phyloP scores from a whole-genome alignment of 441 rosid genomes.

The Pelargonium citronellum region DNA sequence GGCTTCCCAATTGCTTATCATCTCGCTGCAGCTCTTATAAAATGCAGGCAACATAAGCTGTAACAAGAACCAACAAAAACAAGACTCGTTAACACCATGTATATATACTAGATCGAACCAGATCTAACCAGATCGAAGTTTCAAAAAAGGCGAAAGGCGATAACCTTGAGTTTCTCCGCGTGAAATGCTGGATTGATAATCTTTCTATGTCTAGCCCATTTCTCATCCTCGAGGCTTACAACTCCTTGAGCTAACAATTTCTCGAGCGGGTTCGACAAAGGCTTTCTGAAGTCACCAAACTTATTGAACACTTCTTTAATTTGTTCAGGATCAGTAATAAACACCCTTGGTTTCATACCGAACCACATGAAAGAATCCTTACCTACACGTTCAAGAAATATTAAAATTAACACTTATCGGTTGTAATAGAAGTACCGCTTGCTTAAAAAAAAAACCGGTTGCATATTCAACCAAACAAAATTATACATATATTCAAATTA shows the following conservation, averaged over 20 bases:
- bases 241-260: slow-evolving; percentile 15
- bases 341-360: not conserved
- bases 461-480: too few relatives aligned
- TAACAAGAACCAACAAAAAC: not conserved
- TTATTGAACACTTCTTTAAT: slow-evolving; percentile 12
- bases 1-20: not conserved
- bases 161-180: slow-evolving; percentile 22
- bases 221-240: slow-evolving; percentile 5
- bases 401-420: not conserved
- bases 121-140: not conserved
- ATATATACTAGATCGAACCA: too few relatives aligned
- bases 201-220: slow-evolving; percentile 24
- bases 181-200: slow-evolving; percentile 27
- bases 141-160: not conserved
- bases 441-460: too few relatives aligned
- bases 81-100: not conserved
- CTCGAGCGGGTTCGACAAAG: not conserved
- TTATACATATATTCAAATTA: too few relatives aligned
- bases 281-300: slow-evolving; percentile 9
- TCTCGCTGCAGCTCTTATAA: not conserved
- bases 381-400: not conserved
- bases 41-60: slow-evolving; percentile 1
- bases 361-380: slow-evolving; percentile 20
- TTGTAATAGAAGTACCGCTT: too few relatives aligned
- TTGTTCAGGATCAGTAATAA: not conserved